Evolutionary conservation across 139 green algal genomes (phyloP), one percentile per base, ranked within the genome.

Genomic region (Chlamydomonas sphaeroides): DNA sequence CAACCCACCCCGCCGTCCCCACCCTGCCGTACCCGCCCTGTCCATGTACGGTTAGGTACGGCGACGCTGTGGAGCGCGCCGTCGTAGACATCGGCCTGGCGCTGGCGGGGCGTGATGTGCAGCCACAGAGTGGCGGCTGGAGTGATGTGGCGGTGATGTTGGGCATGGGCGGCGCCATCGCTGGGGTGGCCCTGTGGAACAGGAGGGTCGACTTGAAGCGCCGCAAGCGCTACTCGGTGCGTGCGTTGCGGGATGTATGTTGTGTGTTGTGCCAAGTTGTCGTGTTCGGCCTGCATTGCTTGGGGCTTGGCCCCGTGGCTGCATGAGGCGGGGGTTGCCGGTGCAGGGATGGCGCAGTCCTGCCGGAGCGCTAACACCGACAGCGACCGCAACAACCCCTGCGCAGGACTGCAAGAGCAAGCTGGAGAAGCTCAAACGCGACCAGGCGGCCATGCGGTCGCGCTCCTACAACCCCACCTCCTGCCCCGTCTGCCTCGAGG

Each of bases 401-500:
- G 18, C 65, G 18, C 69, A 90, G 65, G 75, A 87, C 69, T 86
- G 72, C 56, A 66, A 63, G 33, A 23, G 20, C 59, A 76, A 84
- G 75, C 75, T 91, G 30, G 84, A 89, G 38, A 79, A 85, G 71
- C 62, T 92, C 38, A 86, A 90, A 72, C 78, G 78, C 1, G 87
- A 89, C 84, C 84, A 89, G 77, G 78, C 71, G 6, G 66, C 81
- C 11, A 17, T 85, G 30, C 72, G 67, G 14, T 30, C 7, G 25
- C 61, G 72, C 69, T 32, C 48, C 32, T 92, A 89, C 83, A 68
- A 77, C 48, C 57, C 78, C 59, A 88, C 83, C 45, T 89, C 88
- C 28, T 92, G 88, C 53, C 88, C 88, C 35, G 85, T 92, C 39
- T 92, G 88, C 83, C 83, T 92, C 36, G 85, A 92, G 48, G 88